Evolutionary conservation across 306 rosid genomes (phyloP).

Genomic region (Spatholobus suberectus): DNA sequence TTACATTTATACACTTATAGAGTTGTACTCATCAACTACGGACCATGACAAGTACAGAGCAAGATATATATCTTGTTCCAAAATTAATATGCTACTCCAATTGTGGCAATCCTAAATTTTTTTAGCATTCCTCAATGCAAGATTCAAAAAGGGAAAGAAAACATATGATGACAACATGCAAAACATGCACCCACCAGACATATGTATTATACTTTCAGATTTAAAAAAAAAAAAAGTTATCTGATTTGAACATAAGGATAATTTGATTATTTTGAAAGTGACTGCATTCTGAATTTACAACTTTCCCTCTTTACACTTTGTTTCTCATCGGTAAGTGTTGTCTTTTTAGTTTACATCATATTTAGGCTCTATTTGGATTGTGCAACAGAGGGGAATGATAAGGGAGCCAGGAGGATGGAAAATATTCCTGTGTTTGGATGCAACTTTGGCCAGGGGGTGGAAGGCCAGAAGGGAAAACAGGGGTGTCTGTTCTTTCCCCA

Average conservation of each 20-base stretch:
- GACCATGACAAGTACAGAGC: background rate
- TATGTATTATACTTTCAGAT: no score
- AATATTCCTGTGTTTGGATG: background rate
- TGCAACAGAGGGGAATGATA: background rate
- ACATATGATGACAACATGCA: background rate
- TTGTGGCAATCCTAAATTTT: background rate
- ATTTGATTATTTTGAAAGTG: background rate
- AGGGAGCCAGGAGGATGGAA: background rate
- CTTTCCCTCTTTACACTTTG: background rate
- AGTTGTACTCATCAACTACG: background rate
- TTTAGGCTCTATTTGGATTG: background rate
- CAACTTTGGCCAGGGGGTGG: background rate
- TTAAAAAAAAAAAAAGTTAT: no score
- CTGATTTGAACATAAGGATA: no score
- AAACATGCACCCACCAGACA: background rate
- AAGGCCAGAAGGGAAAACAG: background rate
- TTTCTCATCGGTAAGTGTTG: background rate
- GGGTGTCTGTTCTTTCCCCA: background rate
- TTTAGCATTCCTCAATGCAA: background rate
- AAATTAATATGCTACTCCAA: background rate
- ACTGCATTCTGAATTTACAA: background rate
- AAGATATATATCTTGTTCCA: background rate
- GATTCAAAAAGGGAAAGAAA: background rate
- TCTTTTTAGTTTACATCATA: background rate
- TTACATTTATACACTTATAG: conserved; percentile 7